Conservation (phyloP, 208 protist genomes). For the Naegleria fowleri region DNA sequence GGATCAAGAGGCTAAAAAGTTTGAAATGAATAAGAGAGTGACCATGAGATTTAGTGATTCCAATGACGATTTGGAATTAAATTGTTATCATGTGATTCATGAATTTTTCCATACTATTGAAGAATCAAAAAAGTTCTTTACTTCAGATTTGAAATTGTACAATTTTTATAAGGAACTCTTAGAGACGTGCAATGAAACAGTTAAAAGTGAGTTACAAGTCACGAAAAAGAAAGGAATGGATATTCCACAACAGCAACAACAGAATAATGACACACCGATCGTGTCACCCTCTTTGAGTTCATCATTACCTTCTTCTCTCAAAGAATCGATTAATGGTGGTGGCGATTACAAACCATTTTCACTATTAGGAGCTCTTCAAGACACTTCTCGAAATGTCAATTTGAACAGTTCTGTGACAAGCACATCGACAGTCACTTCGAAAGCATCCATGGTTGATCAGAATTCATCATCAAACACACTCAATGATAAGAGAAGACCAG, state of each 20-base stretch:
- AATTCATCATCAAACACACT: background rate
- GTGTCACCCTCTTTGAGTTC: too few species aligned
- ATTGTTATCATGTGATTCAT: background rate
- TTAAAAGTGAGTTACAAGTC: background rate
- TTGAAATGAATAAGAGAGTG: background rate
- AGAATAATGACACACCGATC: too few species aligned
- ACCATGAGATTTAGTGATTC: background rate
- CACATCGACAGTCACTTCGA: too few species aligned
- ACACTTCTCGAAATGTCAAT: too few species aligned
- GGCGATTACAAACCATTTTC: too few species aligned
- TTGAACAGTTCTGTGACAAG: too few species aligned
- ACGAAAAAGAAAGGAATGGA: background rate
- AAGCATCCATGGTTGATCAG: too few species aligned
- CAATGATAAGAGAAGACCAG: background rate
- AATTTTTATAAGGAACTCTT: background rate
- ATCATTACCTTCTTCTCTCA: too few species aligned
- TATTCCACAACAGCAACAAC: background rate
- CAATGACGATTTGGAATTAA: background rate
- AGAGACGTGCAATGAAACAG: background rate
- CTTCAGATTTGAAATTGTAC: background rate
- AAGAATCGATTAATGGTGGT: too few species aligned
- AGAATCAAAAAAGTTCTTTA: background rate
- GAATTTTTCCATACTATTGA: background rate
- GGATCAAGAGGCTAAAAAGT: background rate
- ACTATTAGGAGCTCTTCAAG: too few species aligned